These are phyloP conservation scores for Thymus mandschuricus DNA, from an alignment of 257 asterid genomes.

Conservation along the genomic window DNA sequence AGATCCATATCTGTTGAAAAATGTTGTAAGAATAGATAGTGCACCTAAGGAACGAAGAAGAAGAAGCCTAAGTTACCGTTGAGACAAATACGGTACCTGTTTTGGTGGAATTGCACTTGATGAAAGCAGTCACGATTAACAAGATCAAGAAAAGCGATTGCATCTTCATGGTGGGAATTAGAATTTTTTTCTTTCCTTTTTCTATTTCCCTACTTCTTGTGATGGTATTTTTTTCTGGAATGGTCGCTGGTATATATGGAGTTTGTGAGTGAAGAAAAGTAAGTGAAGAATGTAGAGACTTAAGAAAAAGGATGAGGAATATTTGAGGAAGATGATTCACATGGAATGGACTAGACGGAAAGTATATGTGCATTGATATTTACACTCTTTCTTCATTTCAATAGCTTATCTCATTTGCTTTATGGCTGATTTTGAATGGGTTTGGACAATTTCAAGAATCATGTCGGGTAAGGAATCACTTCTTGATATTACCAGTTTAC, in stretches of 20 bases:
- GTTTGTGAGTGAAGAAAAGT: conserved; percentile 13
- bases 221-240: not conserved
- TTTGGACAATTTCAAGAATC: not conserved
- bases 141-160: conserved; percentile 28
- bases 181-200: not conserved
- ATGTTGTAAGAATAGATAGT: not conserved
- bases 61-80: not conserved
- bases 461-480: not conserved
- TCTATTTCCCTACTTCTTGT: too few species aligned
- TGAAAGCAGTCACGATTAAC: conserved; percentile 25
- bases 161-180: conserved; percentile 27
- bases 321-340: conserved; percentile 9
- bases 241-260: conserved; percentile 19
- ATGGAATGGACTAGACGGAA: not conserved
- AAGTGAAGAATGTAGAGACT: conserved; percentile 1
- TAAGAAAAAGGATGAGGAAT: conserved; percentile 4
- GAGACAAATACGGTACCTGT: conserved; percentile 22
- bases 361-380: not conserved
- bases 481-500: too few species aligned
- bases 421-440: not conserved
- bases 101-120: conserved; percentile 8
- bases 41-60: not conserved
- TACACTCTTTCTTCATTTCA: not conserved
- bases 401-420: not conserved
- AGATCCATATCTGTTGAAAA: conserved; percentile 2